Percentiles rank a stretch among this genome's conserved stretches.
Evolutionary conservation across 352 stramenopile genomes (phyloP).

Genomic region (Blastocystis hominis): DNA sequence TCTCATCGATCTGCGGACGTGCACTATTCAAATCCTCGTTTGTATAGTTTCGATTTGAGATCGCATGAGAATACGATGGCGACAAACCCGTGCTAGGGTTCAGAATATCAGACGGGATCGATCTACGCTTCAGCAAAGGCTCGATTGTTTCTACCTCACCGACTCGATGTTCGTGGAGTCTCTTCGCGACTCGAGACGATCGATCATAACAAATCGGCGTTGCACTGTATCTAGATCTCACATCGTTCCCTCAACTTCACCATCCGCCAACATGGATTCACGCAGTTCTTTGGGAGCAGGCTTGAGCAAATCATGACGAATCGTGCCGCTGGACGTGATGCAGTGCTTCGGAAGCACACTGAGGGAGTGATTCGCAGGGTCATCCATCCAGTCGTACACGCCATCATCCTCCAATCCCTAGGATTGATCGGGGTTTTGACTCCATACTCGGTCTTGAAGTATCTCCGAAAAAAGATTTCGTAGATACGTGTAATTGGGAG

Average conservation of each 20-base stretch:
- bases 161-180: background rate
- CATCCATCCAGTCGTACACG: constrained; percentile 55
- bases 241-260: background rate
- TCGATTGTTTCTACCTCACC: background rate
- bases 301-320: background rate
- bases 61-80: background rate
- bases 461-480: constrained; percentile 70
- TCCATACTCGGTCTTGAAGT: constrained; percentile 5
- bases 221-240: background rate
- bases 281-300: background rate
- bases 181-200: background rate
- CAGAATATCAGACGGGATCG: background rate
- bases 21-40: constrained; percentile 14
- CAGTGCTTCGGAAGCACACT: constrained; percentile 31
- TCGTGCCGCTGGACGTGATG: background rate
- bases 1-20: background rate
- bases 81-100: background rate
- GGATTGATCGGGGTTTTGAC: background rate
- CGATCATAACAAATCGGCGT: background rate
- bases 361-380: background rate
- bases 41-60: background rate
- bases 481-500: constrained; percentile 84
- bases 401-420: constrained; percentile 48
- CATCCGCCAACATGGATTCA: background rate
- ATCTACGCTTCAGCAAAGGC: background rate